phyloP scores from a whole-genome alignment of 225 moss, liverwort and hornwort genomes.

The Marchantia paleacea region DNA sequence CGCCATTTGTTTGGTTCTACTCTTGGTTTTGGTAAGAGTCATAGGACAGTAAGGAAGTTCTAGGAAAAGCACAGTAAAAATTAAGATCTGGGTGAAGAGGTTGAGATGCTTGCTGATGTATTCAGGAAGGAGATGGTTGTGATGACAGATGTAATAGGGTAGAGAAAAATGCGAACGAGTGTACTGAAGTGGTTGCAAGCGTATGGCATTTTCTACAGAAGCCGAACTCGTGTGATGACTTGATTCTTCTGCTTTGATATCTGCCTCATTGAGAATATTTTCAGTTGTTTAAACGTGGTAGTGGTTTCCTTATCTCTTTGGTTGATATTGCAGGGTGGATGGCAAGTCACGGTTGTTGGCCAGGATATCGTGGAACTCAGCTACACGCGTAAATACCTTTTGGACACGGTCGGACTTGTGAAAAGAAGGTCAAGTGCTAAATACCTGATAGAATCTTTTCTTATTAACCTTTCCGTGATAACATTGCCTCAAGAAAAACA shows the following conservation, averaged over 20 bases:
- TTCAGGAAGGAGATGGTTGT: too few species aligned
- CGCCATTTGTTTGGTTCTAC: too few species aligned
- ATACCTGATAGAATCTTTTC: neutral
- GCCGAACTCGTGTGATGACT: neutral
- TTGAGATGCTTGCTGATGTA: too few species aligned
- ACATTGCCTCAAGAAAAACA: neutral
- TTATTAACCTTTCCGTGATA: neutral
- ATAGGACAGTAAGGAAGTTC: too few species aligned
- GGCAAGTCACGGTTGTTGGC: slow-evolving; percentile 13
- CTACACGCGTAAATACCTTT: slow-evolving; percentile 9
- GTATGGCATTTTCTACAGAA: neutral
- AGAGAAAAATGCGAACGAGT: too few species aligned
- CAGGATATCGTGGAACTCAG: slow-evolving; percentile 29
- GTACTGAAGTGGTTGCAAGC: neutral
- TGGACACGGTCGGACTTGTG: slow-evolving; percentile 2
- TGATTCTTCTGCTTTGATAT: neutral
- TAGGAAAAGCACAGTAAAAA: too few species aligned
- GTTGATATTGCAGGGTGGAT: slow-evolving; percentile 27
- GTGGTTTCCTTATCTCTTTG: neutral
- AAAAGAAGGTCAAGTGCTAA: slow-evolving; percentile 27
- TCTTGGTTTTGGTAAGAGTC: too few species aligned
- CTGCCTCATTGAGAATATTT: too few species aligned
- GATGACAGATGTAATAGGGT: too few species aligned
- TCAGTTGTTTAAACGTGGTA: too few species aligned
- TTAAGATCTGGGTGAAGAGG: too few species aligned